Base-by-base conservation (phyloP, 805 yeast species). In the Schwanniomyces sp. region DNA sequence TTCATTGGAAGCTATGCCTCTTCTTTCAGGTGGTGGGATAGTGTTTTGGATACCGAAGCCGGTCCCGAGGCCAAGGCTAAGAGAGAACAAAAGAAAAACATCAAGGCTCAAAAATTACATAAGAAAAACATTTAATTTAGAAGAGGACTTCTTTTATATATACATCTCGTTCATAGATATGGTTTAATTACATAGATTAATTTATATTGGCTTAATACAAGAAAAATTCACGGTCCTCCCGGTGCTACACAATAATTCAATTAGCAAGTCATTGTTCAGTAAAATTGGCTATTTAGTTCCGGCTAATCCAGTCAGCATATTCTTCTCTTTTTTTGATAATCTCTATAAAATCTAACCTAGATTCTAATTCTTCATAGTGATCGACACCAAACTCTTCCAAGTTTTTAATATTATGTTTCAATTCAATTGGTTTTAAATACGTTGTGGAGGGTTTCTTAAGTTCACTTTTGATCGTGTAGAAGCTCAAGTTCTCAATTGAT, bases 1-100 rank as follows among this genome's bases (percentile, higher is more conserved):
- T 92, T 92, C 71, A 87, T 90, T 58, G 98, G 98, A 56, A 91
- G 91, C 70, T 92, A 90, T 67, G 94, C 97, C 26, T 87, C 96
- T 40, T 83, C 91, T 32, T 94, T 92, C 81, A 85, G 97, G 74
- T 88, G 96, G 89, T 91, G 96, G 95, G 99, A 92, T 72, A 87
- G 73, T 70, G 64, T 83, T 53, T 74, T 92, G 57, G 85, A 86
- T 66, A 91, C 99, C n/a, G 95, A 89, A 70, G 88, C 92, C 55
- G 96, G 96, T 51, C 84, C 85, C 43, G 82, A 82, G 59, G 95
- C 92, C 34, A 87, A 85, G 67, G 76, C 77, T 24, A 80, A 79
- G 52, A 81, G 96, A 74, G 95, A 87, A 67, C 75, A 66, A 51
- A 80, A 78, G 63, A 78, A 79, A 82, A 81, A 73, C 58, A 63